Evolutionary conservation across 2,329 filamentous ascomycete genomes (phyloP).

Genomic region (Apiospora marii): DNA sequence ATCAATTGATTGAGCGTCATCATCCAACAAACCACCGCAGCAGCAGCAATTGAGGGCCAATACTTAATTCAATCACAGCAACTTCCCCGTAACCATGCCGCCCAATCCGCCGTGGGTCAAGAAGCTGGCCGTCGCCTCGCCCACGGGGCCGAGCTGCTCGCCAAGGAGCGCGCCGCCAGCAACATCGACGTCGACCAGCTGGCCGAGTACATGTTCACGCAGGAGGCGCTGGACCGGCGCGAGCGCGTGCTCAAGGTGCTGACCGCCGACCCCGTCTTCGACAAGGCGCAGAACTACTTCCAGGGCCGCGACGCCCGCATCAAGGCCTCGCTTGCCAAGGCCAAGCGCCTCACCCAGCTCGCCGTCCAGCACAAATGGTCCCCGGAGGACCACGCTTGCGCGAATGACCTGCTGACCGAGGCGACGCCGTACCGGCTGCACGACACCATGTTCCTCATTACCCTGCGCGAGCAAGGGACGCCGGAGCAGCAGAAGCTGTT

Average conservation of each 20-base stretch:
- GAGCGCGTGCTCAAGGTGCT: slow-evolving; percentile 69
- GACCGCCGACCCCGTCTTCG: slow-evolving; percentile 72
- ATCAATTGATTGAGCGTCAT: slow-evolving; percentile 17
- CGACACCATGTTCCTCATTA: slow-evolving; percentile 61
- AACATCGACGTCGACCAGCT: slow-evolving; percentile 73
- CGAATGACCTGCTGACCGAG: slow-evolving; percentile 75
- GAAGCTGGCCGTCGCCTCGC: slow-evolving; percentile 69
- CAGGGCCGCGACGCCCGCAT: slow-evolving; percentile 73
- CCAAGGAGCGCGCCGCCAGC: slow-evolving; percentile 72
- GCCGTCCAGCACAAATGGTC: slow-evolving; percentile 72
- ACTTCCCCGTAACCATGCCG: not conserved
- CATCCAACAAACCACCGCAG: not conserved
- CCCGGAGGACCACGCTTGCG: slow-evolving; percentile 67
- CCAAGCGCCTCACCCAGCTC: slow-evolving; percentile 74
- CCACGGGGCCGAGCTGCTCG: slow-evolving; percentile 75
- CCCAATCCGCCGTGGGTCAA: slow-evolving; percentile 62
- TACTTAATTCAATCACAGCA: not conserved
- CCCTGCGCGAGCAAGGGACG: slow-evolving; percentile 74
- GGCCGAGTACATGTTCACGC: slow-evolving; percentile 73
- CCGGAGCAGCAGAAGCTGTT: slow-evolving; percentile 78
- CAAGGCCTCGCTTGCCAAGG: slow-evolving; percentile 72
- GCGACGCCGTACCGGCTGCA: slow-evolving; percentile 78
- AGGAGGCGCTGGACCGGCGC: slow-evolving; percentile 68
- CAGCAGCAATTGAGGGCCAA: not conserved
- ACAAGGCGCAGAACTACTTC: slow-evolving; percentile 82